Evolutionary conservation across 1,284 basidiomycete species (phyloP).

Genomic region (Prillingera fragicola): DNA sequence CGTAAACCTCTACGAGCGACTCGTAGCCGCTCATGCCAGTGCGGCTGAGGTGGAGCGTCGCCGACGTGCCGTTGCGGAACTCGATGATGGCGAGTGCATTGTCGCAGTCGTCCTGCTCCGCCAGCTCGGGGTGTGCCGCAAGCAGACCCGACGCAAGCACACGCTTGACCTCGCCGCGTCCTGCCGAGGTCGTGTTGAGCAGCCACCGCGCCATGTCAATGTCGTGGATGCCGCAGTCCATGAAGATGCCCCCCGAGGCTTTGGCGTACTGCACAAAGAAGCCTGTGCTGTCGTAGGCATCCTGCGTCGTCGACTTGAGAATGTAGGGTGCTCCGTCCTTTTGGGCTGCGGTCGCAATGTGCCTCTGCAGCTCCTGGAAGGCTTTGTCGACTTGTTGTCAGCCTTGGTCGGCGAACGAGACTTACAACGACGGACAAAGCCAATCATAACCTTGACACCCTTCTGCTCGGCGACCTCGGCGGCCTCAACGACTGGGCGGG

Average conservation of each 20-base stretch:
- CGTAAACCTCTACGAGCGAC: conserved; percentile 13
- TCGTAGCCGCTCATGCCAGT: conserved; percentile 17
- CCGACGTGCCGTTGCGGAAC: conserved; percentile 16
- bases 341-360: background rate
- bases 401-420: background rate
- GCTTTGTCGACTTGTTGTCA: conserved; percentile 4
- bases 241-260: conserved; percentile 22
- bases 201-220: conserved; percentile 20
- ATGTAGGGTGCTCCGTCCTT: conserved; percentile 14
- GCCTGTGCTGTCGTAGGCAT: conserved; percentile 9
- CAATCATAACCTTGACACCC: conserved; percentile 16
- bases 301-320: conserved; percentile 18
- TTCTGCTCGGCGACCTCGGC: too few relatives aligned
- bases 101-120: conserved; percentile 20
- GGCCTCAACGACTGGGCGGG: conserved; percentile 17
- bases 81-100: conserved; percentile 21
- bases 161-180: conserved; percentile 6
- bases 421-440: conserved; percentile 11
- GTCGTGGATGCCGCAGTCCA: conserved; percentile 28
- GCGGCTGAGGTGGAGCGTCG: conserved; percentile 18
- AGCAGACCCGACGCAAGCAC: conserved; percentile 22
- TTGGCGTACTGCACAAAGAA: conserved; percentile 16
- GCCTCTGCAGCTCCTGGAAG: conserved; percentile 2
- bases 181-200: background rate
- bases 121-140: conserved; percentile 20